Percentiles rank a stretch among this genome's conserved stretches.
Conservation (phyloP, 2,329 filamentous ascomycete genomes). For the Nigrospora sphaerica region DNA sequence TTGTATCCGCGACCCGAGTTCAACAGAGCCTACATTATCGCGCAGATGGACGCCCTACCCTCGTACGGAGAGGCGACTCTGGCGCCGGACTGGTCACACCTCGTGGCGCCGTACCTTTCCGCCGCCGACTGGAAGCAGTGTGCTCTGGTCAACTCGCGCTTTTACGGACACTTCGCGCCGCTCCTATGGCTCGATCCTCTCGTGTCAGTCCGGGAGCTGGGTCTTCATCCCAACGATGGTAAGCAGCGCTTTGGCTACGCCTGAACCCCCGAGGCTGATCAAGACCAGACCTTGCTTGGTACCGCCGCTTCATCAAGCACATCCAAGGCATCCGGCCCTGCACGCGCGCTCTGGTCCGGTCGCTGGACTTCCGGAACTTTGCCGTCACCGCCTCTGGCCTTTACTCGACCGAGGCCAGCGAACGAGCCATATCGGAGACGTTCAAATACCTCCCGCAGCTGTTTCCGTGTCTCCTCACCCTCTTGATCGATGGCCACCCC, state of each 20-base stretch:
- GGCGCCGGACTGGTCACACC: conserved; percentile 38
- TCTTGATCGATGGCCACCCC: conserved; percentile 40
- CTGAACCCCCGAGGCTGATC: conserved; percentile 7
- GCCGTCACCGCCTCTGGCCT: conserved; percentile 32
- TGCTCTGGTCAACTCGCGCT: conserved; percentile 40
- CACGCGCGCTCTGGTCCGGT: conserved; percentile 36
- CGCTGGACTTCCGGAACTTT: conserved; percentile 41
- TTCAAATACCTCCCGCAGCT: conserved; percentile 29
- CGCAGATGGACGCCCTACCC: conserved; percentile 31
- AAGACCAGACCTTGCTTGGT: conserved; percentile 39
- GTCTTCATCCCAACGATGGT: conserved; percentile 39
- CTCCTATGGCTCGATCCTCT: conserved; percentile 46
- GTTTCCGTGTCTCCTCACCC: conserved; percentile 36
- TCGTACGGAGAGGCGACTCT: conserved; percentile 46
- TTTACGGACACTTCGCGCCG: conserved; percentile 42
- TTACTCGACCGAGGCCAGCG: conserved; percentile 28
- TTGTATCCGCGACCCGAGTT: no score
- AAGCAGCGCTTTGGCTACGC: conserved; percentile 12
- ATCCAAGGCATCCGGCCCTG: conserved; percentile 23
- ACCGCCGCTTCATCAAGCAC: conserved; percentile 36
- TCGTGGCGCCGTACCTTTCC: conserved; percentile 38
- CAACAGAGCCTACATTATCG: neutral
- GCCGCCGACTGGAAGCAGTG: conserved; percentile 34
- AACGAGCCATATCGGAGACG: conserved; percentile 28
- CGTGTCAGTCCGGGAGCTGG: conserved; percentile 26